Conservation (phyloP, 306 rosid genomes). For the Crotalaria pallida region DNA sequence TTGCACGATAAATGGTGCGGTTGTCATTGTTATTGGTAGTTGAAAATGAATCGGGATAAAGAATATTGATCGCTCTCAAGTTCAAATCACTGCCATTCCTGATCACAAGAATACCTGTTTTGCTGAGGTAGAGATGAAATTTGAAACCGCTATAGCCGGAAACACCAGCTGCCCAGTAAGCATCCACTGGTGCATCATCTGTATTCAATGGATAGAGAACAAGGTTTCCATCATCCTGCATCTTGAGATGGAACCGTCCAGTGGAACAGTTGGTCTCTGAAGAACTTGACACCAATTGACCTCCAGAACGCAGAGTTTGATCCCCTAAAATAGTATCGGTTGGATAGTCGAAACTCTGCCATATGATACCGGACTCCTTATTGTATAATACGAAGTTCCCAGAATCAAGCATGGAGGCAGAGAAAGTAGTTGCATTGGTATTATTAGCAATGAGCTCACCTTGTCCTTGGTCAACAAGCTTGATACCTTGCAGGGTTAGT, state of each 20-base stretch:
- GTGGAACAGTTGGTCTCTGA: conserved; percentile 8
- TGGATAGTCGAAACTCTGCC: conserved; percentile 40
- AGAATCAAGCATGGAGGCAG: conserved; percentile 36
- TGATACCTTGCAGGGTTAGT: conserved; percentile 22
- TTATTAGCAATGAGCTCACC: conserved; percentile 6
- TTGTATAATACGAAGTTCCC: conserved; percentile 32
- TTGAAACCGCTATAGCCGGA: not conserved
- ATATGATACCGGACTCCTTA: not conserved
- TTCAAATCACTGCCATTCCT: not conserved
- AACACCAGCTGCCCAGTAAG: conserved; percentile 21
- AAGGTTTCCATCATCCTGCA: conserved; percentile 31
- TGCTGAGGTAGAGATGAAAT: conserved; percentile 10
- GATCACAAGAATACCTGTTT: not conserved
- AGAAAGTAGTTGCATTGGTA: conserved; percentile 4
- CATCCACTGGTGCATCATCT: not conserved
- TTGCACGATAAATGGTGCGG: conserved; percentile 13
- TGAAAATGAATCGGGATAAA: not conserved
- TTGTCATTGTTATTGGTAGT: too few relatives aligned
- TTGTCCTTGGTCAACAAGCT: not conserved
- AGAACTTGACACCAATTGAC: not conserved
- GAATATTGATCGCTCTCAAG: not conserved
- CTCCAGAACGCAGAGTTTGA: conserved; percentile 12
- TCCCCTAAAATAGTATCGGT: conserved; percentile 25
- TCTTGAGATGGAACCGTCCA: conserved; percentile 19
- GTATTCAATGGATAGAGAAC: conserved; percentile 23